Base-by-base conservation (phyloP, 2,329 filamentous ascomycete genomes). In the Fusarium nelsonii region DNA sequence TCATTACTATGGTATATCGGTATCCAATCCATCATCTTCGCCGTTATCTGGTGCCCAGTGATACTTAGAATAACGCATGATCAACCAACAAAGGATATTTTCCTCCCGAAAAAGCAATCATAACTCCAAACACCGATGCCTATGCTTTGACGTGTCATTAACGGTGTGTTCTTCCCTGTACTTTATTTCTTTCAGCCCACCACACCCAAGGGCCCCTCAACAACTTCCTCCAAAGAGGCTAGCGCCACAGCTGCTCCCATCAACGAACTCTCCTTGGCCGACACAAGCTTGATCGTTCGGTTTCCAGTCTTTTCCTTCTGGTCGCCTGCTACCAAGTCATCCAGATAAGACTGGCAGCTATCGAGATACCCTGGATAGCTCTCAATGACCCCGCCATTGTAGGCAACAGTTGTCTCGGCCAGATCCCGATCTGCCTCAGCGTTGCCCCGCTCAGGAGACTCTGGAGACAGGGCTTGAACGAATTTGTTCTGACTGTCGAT, bases 301-400 rank as follows among this genome's bases (percentile, higher is more conserved):
- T 71, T 83, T 64, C 76, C 81, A 50, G 76, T 81, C 72, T 73
- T 70, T n/a, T 65, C 65, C 37, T 67, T 74, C 16, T 63, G 49
- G 15, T 63, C 63, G 48, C 67, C 70, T 28, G 72, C 69, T 72
- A 88, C 84, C 10, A 94, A 80, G 39, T 83, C 80, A 72, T 93
- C 83, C 46, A 94, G 79, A 70, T 89, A 88, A 8, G 76, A 76
- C 76, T 94, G 91, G 73, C 89, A 90, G 41, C 81, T 83, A 33
- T 78, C 79, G 23, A 86, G 82, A 77, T 93, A 95, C 9, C 83
- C 81, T 0, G 92, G 91, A 74, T 94, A 95, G 72, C 90, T 90
- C 78, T 94, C 91, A 52, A 94, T 89, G 50, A 95, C 91, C 30
- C 90, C 91, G 44, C 92, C 92, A 74, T 93, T 94, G 79, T 91